Evolutionary conservation across 257 asterid species (phyloP).

Genomic region (Penstemon barbatus): DNA sequence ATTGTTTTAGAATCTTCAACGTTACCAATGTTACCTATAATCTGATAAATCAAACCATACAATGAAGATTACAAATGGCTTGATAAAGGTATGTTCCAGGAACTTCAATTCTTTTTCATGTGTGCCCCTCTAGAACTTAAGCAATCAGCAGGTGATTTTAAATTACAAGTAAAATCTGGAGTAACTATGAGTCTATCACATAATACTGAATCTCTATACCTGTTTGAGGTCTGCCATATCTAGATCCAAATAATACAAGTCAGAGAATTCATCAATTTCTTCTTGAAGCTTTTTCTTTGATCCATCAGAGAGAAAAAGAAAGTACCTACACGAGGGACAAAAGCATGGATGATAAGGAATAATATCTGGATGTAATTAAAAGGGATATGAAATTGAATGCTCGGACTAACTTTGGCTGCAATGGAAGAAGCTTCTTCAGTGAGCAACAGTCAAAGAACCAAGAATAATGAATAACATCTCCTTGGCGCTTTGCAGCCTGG

Average conservation of each 20-base stretch:
- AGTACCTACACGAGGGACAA: constrained; percentile 52
- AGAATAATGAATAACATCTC: constrained; percentile 83
- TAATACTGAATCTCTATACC: constrained; percentile 42
- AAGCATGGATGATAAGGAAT: constrained; percentile 13
- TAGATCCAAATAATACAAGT: constrained; percentile 72
- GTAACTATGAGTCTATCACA: constrained; percentile 3
- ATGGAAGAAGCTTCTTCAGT: constrained; percentile 75
- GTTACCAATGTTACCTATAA: constrained; percentile 47
- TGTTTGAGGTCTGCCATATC: constrained; percentile 59
- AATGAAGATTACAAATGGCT: constrained; percentile 22
- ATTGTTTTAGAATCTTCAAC: constrained; percentile 46
- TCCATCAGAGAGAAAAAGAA: constrained; percentile 70
- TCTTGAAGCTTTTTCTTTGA: constrained; percentile 75
- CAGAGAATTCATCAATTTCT: constrained; percentile 81
- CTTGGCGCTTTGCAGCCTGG: constrained; percentile 85
- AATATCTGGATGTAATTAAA: constrained; percentile 17
- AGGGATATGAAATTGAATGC: constrained; percentile 11
- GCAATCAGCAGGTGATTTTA: constrained; percentile 19
- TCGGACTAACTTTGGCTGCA: constrained; percentile 72
- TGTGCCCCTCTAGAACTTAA: constrained; percentile 4
- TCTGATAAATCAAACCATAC: constrained; percentile 43
- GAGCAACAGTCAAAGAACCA: constrained; percentile 85
- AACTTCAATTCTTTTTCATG: constrained; percentile 7
- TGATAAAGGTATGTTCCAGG: constrained; percentile 24
- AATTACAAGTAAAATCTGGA: constrained; percentile 13